Evolutionary conservation across 2,329 filamentous ascomycete species (phyloP).

Genomic region (Sporothrix variecibatus): DNA sequence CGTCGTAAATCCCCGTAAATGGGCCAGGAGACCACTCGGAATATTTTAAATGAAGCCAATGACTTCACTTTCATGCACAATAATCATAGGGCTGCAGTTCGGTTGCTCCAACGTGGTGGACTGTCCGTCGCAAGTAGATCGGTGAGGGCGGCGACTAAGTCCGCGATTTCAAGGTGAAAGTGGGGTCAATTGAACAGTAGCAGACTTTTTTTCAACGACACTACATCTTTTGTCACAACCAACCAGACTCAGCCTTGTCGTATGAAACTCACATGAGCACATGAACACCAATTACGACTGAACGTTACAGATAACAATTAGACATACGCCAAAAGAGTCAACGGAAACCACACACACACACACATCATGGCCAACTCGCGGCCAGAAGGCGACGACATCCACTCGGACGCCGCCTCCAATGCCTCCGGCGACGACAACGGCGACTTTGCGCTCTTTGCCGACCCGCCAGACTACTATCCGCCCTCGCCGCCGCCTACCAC

Average conservation of each 20-base stretch:
- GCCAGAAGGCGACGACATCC: neutral
- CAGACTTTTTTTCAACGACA: neutral
- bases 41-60: neutral
- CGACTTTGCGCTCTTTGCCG: constrained; percentile 61
- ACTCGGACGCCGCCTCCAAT: neutral
- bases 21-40: neutral
- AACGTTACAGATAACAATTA: neutral
- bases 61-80: neutral
- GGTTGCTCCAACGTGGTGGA: too few species aligned
- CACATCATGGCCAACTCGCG: neutral
- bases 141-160: neutral
- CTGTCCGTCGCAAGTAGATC: neutral
- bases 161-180: constrained; percentile 3
- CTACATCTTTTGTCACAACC: neutral
- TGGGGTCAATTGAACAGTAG: neutral
- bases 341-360: too few species aligned
- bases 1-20: too few species aligned
- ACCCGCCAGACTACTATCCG: constrained; percentile 78
- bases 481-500: constrained; percentile 75
- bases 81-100: neutral
- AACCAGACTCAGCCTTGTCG: neutral
- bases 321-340: neutral
- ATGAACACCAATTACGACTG: neutral
- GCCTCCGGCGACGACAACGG: constrained; percentile 35
- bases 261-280: neutral